These are phyloP conservation scores for Fusarium sp. DNA, from an alignment of 2,329 filamentous ascomycete genomes.

Conservation along the genomic window DNA sequence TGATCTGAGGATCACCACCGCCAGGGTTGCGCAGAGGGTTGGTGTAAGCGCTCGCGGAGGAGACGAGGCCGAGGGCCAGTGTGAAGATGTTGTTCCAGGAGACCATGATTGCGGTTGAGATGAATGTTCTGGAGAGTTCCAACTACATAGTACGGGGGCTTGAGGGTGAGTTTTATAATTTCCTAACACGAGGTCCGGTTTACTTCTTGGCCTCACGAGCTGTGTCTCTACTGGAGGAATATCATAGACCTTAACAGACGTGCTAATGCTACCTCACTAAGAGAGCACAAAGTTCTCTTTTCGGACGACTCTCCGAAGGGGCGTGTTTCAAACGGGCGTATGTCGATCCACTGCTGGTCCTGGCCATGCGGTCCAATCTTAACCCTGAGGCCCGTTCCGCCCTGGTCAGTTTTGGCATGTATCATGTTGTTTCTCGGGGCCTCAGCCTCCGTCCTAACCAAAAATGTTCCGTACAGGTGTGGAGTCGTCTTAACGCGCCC, in stretches of 20 bases:
- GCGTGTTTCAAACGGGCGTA: conserved; percentile 8
- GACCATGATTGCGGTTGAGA: conserved; percentile 14
- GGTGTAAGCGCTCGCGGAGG: conserved; percentile 53
- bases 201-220: neutral
- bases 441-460: conserved; percentile 1
- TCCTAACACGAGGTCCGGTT: neutral
- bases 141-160: neutral
- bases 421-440: conserved; percentile 10
- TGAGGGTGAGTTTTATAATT: neutral
- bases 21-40: conserved; percentile 63
- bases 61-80: conserved; percentile 22
- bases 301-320: neutral
- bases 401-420: conserved; percentile 6
- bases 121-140: fast-evolving
- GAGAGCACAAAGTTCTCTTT: conserved; percentile 1
- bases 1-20: conserved; percentile 65
- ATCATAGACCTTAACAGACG: conserved; percentile 3
- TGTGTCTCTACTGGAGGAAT: conserved; percentile 7
- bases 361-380: conserved; percentile 29
- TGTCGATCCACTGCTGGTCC: conserved; percentile 2
- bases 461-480: neutral
- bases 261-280: conserved; percentile 1
- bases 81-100: conserved; percentile 30
- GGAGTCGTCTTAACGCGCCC: conserved; percentile 16
- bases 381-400: neutral